Base-by-base conservation (phyloP, 2,329 filamentous ascomycete genomes). In the Diaporthe vaccinii region DNA sequence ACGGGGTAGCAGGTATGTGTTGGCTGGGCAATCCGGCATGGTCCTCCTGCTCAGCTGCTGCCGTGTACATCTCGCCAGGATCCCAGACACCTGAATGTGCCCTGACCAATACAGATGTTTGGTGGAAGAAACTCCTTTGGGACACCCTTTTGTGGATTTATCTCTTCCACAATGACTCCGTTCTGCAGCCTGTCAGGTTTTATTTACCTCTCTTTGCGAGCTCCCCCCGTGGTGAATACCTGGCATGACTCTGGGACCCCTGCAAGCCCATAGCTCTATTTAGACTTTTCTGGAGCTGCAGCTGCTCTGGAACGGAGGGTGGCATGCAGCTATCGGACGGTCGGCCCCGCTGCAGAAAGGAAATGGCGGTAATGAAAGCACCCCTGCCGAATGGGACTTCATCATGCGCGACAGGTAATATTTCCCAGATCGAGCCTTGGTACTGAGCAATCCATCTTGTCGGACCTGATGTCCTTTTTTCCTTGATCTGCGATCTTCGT, bases 241-340 rank as follows among this genome's bases (percentile, higher is more conserved):
- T 34, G 62, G 46, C 46, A 68, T 51, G 44, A 51, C 62, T 39
- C 46, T 22, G 31, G 46, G 62, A 68, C 12, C 62, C 62, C 62
- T 68, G 62, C 46, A 53, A 17, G 62, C 44, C 28, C 28, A 22
- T 36, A 69, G 65, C 51, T 49, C 65, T 39, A 53, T 31, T 53
- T 41, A 53, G 65, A 68, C 65, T 68, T 68, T 73, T 61, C 39
- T 65, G 70, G 70, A n/a, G 71, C 71, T 73, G 71, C 70, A 65
- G 44, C 57, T 39, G 44, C 22, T 20, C 28, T 15, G 36, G 71
- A 41, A 72, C 34, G 34, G 71, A 55, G 58, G 36, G 61, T 65
- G 31, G 36, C 34, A 65, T 72, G 69, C 55, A 72, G 44, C 58
- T 22, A 49, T 65, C 58, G 58, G 58, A 46, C 39, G 51, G n/a